phyloP scores from a whole-genome alignment of 2,329 filamentous ascomycete species.

The Amylocarpus encephaloides region DNA sequence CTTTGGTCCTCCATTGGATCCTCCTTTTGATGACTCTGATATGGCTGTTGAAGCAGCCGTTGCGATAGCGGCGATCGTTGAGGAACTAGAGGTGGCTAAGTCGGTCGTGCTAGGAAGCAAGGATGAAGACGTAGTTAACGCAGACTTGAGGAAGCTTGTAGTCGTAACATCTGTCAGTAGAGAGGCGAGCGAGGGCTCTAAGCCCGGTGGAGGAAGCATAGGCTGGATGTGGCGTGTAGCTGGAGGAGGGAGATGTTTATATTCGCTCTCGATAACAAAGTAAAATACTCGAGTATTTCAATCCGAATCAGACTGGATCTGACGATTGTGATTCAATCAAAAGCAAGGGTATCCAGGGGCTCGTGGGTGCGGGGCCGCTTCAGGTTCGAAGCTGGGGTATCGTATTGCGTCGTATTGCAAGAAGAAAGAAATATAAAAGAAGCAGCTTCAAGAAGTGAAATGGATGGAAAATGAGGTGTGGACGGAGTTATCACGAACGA shows the following conservation, averaged over 20 bases:
- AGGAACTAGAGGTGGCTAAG: constrained; percentile 27
- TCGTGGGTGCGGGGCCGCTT: no score
- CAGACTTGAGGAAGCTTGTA: constrained; percentile 17
- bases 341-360: no score
- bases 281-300: no score
- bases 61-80: constrained; percentile 27
- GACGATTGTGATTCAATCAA: no score
- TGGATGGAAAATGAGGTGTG: no score
- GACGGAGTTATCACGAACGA: no score
- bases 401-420: no score
- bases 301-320: no score
- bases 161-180: constrained; percentile 21
- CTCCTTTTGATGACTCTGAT: constrained; percentile 1
- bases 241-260: background rate
- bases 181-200: constrained; percentile 22
- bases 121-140: constrained; percentile 22
- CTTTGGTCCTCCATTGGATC: background rate
- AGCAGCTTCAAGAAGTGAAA: no score
- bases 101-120: constrained; percentile 21
- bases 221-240: constrained; percentile 2
- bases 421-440: no score
- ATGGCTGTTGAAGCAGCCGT: constrained; percentile 25
- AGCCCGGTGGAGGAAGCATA: constrained; percentile 29
- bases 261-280: no score
- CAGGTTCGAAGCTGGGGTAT: no score